A percentile compares a stretch with the other conserved stretches of the same genome.
Conservation (phyloP, 148 eudicot genomes). For the Amaranthus cruentus region DNA sequence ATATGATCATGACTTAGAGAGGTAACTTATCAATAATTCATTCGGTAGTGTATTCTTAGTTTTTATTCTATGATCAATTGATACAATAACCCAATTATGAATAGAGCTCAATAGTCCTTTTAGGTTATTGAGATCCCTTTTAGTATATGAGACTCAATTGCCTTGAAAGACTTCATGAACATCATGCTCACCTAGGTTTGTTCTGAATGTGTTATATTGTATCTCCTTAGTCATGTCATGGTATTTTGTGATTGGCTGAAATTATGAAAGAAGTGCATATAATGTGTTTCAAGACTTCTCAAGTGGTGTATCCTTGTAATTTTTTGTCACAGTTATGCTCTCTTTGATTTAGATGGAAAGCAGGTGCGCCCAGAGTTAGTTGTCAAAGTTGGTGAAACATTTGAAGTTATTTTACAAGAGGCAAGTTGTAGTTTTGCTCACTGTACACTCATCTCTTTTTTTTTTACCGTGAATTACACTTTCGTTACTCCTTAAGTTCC, state of each 20-base stretch:
- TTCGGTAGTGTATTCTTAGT: neutral
- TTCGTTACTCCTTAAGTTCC: neutral
- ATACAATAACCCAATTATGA: no score
- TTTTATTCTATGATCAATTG: neutral
- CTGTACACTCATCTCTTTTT: neutral
- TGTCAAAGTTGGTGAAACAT: constrained; percentile 74
- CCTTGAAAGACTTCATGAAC: no score
- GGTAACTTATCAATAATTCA: constrained; percentile 36
- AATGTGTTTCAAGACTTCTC: no score
- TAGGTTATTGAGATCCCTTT: no score
- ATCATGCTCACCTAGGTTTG: no score
- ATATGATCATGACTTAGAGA: constrained; percentile 97
- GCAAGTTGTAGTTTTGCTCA: constrained; percentile 23
- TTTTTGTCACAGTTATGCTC: constrained; percentile 69
- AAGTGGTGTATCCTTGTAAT: neutral
- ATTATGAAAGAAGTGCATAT: no score
- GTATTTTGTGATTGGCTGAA: no score
- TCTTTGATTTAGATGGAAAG: constrained; percentile 89
- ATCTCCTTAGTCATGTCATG: no score
- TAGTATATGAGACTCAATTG: no score
- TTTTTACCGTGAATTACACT: neutral
- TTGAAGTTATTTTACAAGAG: constrained; percentile 81
- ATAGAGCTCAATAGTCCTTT: no score
- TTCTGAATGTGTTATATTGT: no score
- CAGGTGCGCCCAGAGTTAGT: constrained; percentile 88